Conservation (phyloP, 441 rosid genomes). For the Pelargonium australe region DNA sequence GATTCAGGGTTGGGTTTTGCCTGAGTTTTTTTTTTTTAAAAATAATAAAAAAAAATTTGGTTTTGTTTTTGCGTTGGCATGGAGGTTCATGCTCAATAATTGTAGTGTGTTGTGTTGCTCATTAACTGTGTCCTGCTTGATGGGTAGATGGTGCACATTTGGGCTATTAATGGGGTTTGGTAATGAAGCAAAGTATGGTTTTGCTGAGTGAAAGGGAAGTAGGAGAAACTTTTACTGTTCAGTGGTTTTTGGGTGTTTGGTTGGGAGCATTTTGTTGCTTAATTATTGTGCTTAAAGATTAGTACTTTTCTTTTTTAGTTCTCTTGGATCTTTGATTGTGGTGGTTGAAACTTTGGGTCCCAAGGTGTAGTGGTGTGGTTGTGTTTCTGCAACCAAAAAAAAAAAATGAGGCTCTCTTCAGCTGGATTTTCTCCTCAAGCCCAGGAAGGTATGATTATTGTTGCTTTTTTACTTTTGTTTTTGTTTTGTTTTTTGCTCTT, state of each 20-base stretch:
- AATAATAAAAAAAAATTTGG: too few relatives aligned
- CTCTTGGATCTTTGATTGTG: conserved; percentile 16
- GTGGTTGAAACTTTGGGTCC: conserved; percentile 29
- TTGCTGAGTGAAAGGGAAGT: conserved; percentile 5
- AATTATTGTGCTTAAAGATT: neutral
- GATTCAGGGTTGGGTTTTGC: neutral
- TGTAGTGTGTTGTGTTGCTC: neutral
- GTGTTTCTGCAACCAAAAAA: conserved; percentile 10
- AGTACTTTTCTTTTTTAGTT: neutral
- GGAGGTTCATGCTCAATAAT: conserved; percentile 24
- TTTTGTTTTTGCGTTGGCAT: neutral
- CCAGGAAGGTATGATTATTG: conserved; percentile 61
- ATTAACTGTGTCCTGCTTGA: conserved; percentile 1
- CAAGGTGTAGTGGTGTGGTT: conserved; percentile 19
- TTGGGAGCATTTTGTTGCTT: conserved; percentile 10
- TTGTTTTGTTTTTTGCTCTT: neutral
- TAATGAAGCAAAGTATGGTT: conserved; percentile 2
- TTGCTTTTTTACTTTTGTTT: conserved; percentile 16
- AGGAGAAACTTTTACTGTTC: conserved; percentile 9
- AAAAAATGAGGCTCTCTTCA: conserved; percentile 76
- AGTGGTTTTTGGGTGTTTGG: conserved; percentile 11
- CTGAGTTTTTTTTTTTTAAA: conserved; percentile 9
- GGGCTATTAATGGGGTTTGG: conserved; percentile 1
- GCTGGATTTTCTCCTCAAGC: conserved; percentile 80
- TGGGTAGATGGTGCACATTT: conserved; percentile 13